Percentiles rank a stretch among this genome's conserved stretches.
These are phyloP conservation scores for Plasmopara viticola DNA, from an alignment of 352 stramenopile genomes.

Conservation along the genomic window DNA sequence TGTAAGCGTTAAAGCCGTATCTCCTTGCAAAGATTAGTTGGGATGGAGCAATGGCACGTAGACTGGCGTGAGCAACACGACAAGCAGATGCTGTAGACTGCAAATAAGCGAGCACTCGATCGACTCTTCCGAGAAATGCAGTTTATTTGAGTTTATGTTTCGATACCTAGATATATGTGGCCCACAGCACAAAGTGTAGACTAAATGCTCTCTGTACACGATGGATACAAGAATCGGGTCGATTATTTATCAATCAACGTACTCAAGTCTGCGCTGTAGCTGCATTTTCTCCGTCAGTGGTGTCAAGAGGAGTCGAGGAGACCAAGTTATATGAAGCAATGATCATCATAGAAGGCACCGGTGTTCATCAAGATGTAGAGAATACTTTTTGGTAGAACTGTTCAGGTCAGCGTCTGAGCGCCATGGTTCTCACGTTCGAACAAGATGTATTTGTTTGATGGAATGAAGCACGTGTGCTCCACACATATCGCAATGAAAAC, in stretches of 20 bases:
- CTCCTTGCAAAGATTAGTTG: not conserved
- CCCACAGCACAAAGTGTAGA: not conserved
- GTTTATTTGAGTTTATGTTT: not conserved
- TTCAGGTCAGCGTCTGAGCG: no score
- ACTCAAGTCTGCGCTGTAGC: conserved; percentile 41
- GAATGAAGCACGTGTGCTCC: no score
- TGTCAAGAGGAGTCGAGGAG: conserved; percentile 8
- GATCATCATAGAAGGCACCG: conserved; percentile 1
- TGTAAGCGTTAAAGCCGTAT: conserved; percentile 6
- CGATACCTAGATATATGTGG: not conserved
- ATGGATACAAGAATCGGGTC: not conserved
- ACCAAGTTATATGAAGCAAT: conserved; percentile 7
- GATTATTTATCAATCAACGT: conserved; percentile 1
- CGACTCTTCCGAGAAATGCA: conserved; percentile 21
- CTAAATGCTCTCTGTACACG: conserved; percentile 8
- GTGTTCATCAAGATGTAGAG: conserved; percentile 9
- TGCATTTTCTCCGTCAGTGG: conserved; percentile 47
- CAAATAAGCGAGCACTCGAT: not conserved
- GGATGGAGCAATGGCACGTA: not conserved
- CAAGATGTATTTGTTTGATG: no score
- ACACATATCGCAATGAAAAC: no score
- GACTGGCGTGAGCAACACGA: not conserved
- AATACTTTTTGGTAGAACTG: conserved; percentile 3
- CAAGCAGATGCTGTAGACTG: not conserved
- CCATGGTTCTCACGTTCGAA: no score